Conservation (phyloP, 495 filamentous ascomycete species). For the Cladorrhinum samala region DNA sequence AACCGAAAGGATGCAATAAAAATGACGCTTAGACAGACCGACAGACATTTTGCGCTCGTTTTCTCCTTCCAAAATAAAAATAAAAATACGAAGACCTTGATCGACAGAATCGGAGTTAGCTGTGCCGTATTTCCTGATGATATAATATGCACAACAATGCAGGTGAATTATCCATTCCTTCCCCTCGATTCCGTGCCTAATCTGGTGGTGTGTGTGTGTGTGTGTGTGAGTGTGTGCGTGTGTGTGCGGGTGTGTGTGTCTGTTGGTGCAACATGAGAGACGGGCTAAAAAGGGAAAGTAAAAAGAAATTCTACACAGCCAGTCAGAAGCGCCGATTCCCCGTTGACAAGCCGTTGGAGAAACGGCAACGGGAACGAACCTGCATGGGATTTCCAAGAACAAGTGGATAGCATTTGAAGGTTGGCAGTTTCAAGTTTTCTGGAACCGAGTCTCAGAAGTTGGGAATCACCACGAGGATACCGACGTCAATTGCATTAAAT, state of each 20-base stretch:
- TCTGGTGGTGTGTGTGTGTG: too few relatives aligned
- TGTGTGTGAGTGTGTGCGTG: too few relatives aligned
- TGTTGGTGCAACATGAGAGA: background rate
- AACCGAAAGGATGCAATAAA: background rate
- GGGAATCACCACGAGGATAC: too few relatives aligned
- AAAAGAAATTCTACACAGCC: too few relatives aligned
- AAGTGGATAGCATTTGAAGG: background rate
- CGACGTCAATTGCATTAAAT: too few relatives aligned
- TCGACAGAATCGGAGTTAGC: too few relatives aligned
- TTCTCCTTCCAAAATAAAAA: too few relatives aligned
- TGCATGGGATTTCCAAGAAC: background rate
- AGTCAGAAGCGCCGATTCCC: background rate
- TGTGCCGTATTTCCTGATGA: too few relatives aligned
- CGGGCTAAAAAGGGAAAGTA: too few relatives aligned
- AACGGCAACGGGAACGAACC: background rate
- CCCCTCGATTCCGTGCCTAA: background rate
- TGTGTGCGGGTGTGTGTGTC: too few relatives aligned
- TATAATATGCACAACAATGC: too few relatives aligned
- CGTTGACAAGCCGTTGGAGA: background rate
- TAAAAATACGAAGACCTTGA: background rate
- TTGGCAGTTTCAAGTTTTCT: background rate
- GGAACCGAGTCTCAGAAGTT: background rate
- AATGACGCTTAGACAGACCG: background rate
- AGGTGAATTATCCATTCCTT: too few relatives aligned
- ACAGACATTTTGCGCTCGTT: background rate